phyloP scores from a whole-genome alignment of 176 grass and related monocot genomes.

The Aegilops umbellulata region DNA sequence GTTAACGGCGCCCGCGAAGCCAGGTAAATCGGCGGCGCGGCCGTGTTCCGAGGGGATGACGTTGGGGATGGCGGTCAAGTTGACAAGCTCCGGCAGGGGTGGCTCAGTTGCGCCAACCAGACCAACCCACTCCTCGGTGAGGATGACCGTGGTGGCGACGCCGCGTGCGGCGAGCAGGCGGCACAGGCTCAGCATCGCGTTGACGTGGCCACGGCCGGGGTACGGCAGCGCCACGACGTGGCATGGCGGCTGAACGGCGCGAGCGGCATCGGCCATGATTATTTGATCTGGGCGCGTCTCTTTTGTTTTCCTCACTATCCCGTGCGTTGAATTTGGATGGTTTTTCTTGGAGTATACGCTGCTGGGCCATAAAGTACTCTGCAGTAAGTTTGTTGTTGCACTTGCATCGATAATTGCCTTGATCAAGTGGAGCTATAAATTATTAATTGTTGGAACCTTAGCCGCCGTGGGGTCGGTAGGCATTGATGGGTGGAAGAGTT shows the following conservation, averaged over 20 bases:
- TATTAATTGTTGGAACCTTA: too few species aligned
- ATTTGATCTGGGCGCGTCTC: too few species aligned
- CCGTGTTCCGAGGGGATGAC: slow-evolving; percentile 50
- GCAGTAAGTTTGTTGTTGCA: too few species aligned
- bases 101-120: background rate
- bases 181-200: background rate
- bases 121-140: background rate
- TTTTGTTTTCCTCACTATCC: too few species aligned
- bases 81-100: slow-evolving; percentile 22
- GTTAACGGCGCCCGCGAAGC: slow-evolving; percentile 45
- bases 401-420: too few species aligned
- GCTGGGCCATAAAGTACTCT: too few species aligned
- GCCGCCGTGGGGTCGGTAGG: too few species aligned
- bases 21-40: slow-evolving; percentile 26
- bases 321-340: too few species aligned
- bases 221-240: background rate
- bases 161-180: background rate
- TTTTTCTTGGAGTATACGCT: too few species aligned
- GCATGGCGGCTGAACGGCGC: background rate
- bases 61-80: slow-evolving; percentile 48
- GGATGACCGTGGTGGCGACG: background rate
- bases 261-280: too few species aligned
- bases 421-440: too few species aligned
- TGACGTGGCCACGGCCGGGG: background rate
- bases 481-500: too few species aligned